A percentile compares a stretch with the other conserved stretches of the same genome.
phyloP scores from a whole-genome alignment of 306 rosid species.

The Albizia julibrissin region DNA sequence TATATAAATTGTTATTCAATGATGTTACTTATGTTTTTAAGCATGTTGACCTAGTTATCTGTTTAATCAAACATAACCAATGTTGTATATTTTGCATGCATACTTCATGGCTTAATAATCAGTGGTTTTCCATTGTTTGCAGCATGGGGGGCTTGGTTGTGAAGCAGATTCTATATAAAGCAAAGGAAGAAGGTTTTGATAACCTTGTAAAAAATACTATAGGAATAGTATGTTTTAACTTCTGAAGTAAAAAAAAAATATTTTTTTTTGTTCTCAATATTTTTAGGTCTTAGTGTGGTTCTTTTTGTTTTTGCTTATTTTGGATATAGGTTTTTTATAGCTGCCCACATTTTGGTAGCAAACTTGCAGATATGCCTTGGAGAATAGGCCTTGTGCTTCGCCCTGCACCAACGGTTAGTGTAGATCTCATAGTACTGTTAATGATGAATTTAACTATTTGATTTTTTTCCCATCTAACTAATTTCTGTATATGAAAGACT shows the following conservation, averaged over 20 bases:
- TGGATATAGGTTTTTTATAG: slow-evolving; percentile 85
- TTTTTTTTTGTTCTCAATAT: slow-evolving; percentile 3
- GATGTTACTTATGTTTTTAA: slow-evolving; percentile 14
- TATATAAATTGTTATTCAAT: neutral
- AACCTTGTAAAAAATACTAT: slow-evolving; percentile 74
- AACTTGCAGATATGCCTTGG: slow-evolving; percentile 98
- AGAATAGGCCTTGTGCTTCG: slow-evolving; percentile 93
- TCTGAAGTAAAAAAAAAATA: slow-evolving; percentile 8
- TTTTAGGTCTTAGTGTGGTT: neutral
- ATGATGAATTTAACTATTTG: slow-evolving; percentile 17
- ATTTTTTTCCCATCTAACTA: neutral
- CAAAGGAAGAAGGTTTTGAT: slow-evolving; percentile 64
- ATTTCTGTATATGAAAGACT: slow-evolving; percentile 13
- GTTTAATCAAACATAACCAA: slow-evolving; percentile 12
- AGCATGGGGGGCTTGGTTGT: slow-evolving; percentile 98
- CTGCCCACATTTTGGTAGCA: slow-evolving; percentile 99
- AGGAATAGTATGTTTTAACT: slow-evolving; percentile 70
- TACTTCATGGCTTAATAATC: neutral
- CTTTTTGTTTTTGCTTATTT: slow-evolving; percentile 20
- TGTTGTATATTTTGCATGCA: neutral
- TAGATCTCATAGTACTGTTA: neutral
- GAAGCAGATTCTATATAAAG: slow-evolving; percentile 92
- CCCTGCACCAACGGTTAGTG: slow-evolving; percentile 91
- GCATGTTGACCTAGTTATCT: slow-evolving; percentile 10
- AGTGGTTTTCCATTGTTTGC: slow-evolving; percentile 38